These are phyloP conservation scores for Fusarium subtropicale DNA, from an alignment of 2,329 filamentous ascomycete species.

Conservation along the genomic window DNA sequence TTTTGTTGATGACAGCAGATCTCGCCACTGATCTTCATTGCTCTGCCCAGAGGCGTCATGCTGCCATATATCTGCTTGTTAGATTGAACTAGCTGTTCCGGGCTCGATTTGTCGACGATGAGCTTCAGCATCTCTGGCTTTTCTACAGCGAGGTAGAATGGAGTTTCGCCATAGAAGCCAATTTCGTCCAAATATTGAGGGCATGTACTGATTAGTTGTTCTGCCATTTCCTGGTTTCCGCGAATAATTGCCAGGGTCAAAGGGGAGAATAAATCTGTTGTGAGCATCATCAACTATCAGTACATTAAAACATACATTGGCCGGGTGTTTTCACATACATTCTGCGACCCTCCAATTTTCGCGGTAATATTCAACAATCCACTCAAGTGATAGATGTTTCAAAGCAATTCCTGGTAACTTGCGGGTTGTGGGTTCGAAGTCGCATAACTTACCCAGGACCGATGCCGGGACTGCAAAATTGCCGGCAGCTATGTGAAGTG, in stretches of 20 bases:
- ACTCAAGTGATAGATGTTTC: accelerated
- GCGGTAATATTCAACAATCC: neutral
- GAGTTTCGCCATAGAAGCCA: neutral
- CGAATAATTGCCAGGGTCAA: neutral
- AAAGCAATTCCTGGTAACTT: accelerated
- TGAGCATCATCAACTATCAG: accelerated
- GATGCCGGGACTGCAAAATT: accelerated
- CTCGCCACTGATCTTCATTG: neutral
- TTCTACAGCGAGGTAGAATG: neutral
- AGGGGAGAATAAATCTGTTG: neutral
- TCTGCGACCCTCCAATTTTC: accelerated
- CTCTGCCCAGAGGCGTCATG: neutral
- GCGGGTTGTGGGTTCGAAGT: neutral
- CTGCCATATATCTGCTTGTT: accelerated
- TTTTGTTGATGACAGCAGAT: neutral
- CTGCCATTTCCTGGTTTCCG: neutral
- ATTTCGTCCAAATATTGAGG: neutral
- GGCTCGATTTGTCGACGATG: neutral
- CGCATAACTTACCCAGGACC: accelerated
- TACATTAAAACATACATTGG: accelerated
- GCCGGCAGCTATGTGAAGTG: neutral
- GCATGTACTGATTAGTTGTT: neutral
- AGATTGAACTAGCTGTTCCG: neutral
- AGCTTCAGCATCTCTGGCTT: neutral
- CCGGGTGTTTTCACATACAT: accelerated